phyloP scores from a whole-genome alignment of 2,329 filamentous ascomycete species.

The Alternaria viburni region DNA sequence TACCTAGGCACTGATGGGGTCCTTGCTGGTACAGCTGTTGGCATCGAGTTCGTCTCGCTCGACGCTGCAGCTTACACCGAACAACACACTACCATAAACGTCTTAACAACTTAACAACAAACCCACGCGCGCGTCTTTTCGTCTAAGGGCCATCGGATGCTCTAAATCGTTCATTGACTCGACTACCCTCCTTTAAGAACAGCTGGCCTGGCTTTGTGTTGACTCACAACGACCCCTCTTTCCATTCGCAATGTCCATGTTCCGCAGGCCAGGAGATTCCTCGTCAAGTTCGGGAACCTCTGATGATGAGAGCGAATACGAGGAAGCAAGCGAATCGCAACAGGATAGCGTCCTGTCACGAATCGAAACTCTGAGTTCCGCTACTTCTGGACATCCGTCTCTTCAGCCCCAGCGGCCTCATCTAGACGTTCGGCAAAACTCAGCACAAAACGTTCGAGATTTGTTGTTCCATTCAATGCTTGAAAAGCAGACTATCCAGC shows the following conservation, averaged over 20 bases:
- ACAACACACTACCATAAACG: constrained; percentile 17
- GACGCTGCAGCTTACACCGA: constrained; percentile 23
- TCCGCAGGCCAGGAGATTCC: constrained; percentile 43
- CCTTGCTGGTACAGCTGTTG: constrained; percentile 21
- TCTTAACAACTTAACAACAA: constrained; percentile 7
- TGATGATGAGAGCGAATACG: constrained; percentile 28
- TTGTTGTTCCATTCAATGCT: constrained; percentile 54
- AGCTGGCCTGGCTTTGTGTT: not conserved
- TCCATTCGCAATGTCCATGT: constrained; percentile 37
- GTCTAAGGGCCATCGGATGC: constrained; percentile 1
- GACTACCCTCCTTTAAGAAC: not conserved
- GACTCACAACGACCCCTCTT: not conserved
- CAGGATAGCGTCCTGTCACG: constrained; percentile 32
- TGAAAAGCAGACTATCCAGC: constrained; percentile 51
- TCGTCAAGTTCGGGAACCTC: constrained; percentile 38
- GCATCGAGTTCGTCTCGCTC: constrained; percentile 29
- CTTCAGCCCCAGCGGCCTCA: constrained; percentile 15
- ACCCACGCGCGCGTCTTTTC: not conserved
- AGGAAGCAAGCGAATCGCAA: constrained; percentile 17
- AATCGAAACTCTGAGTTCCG: constrained; percentile 38
- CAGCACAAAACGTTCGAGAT: constrained; percentile 41
- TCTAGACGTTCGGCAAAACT: constrained; percentile 27
- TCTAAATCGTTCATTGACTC: not conserved
- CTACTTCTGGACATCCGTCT: constrained; percentile 20
- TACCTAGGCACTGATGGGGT: constrained; percentile 30